Conservation (phyloP, 148 eudicot species). For the Silene conica region DNA sequence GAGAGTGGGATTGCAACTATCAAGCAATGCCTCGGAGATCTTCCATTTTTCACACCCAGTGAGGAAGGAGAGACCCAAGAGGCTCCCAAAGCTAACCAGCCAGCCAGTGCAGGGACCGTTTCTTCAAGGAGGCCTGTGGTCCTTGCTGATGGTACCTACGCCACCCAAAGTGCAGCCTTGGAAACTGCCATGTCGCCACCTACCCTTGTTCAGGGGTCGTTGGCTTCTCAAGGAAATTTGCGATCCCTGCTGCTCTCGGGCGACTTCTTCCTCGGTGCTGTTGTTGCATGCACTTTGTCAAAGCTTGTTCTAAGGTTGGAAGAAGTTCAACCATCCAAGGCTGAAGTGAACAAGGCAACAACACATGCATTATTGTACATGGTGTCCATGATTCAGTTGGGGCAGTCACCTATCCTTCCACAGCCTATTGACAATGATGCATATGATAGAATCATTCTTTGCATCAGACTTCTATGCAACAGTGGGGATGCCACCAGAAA, state of each 20-base stretch:
- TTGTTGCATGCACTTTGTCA: conserved; percentile 72
- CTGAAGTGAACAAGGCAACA: conserved; percentile 74
- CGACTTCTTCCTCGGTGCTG: conserved; percentile 93
- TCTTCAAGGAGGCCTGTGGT: conserved; percentile 87
- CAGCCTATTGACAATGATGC: conserved; percentile 93
- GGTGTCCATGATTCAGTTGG: conserved; percentile 85
- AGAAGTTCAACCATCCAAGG: conserved; percentile 85
- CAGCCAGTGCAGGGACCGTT: conserved; percentile 57
- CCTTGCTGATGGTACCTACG: conserved; percentile 96
- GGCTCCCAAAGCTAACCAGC: conserved; percentile 58
- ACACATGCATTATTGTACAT: conserved; percentile 54
- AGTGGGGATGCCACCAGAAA: conserved; percentile 65
- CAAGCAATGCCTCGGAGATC: conserved; percentile 89
- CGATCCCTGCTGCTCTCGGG: conserved; percentile 83
- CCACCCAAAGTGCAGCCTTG: conserved; percentile 93
- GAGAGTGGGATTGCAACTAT: conserved; percentile 80
- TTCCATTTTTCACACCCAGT: conserved; percentile 70
- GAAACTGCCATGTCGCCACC: conserved; percentile 84
- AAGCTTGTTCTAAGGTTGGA: conserved; percentile 79
- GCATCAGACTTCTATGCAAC: conserved; percentile 73
- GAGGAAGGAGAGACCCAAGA: conserved; percentile 74
- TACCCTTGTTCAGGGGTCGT: conserved; percentile 66
- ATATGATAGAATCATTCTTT: conserved; percentile 72
- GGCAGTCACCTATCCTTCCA: conserved; percentile 82
- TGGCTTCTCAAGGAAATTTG: conserved; percentile 68